Percentiles rank a stretch among this genome's conserved stretches.
These are phyloP conservation scores for Colletotrichum sansevieriae DNA, from an alignment of 2,329 filamentous ascomycete species.

Conservation along the genomic window DNA sequence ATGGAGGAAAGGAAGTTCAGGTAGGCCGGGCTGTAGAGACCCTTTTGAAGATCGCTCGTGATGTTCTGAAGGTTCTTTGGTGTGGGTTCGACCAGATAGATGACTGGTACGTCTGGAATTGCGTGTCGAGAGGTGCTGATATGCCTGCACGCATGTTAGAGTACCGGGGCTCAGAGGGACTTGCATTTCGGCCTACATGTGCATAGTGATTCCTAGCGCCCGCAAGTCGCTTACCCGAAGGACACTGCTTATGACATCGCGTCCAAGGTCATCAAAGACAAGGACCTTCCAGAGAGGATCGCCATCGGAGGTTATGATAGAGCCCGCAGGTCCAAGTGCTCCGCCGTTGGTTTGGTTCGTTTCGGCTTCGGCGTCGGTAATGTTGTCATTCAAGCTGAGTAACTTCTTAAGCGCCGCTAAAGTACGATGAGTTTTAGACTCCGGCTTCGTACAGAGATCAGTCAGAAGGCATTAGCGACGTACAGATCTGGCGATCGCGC, in stretches of 20 bases:
- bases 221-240: constrained; percentile 93
- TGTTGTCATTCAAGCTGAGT: constrained; percentile 89
- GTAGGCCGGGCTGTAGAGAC: constrained; percentile 92
- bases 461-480: constrained; percentile 26
- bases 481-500: constrained; percentile 66
- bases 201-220: constrained; percentile 95
- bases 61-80: constrained; percentile 84
- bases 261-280: constrained; percentile 90
- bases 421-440: constrained; percentile 17
- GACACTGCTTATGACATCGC: constrained; percentile 97
- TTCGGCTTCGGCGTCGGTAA: constrained; percentile 70
- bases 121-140: constrained; percentile 85
- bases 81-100: constrained; percentile 96
- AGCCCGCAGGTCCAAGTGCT: constrained; percentile 74
- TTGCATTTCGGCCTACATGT: constrained; percentile 72
- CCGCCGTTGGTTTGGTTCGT: constrained; percentile 75
- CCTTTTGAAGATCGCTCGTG: constrained; percentile 86
- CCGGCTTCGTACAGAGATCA: neutral
- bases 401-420: constrained; percentile 93
- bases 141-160: constrained; percentile 67
- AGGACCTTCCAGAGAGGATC: constrained; percentile 98
- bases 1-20: constrained; percentile 98
- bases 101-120: constrained; percentile 95
- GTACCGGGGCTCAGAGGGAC: neutral
- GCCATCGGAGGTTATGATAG: constrained; percentile 86